Evolutionary conservation across 371 early-diverging fungal species (phyloP), one percentile per base, ranked within the genome.

Genomic region (Nematocida major): DNA sequence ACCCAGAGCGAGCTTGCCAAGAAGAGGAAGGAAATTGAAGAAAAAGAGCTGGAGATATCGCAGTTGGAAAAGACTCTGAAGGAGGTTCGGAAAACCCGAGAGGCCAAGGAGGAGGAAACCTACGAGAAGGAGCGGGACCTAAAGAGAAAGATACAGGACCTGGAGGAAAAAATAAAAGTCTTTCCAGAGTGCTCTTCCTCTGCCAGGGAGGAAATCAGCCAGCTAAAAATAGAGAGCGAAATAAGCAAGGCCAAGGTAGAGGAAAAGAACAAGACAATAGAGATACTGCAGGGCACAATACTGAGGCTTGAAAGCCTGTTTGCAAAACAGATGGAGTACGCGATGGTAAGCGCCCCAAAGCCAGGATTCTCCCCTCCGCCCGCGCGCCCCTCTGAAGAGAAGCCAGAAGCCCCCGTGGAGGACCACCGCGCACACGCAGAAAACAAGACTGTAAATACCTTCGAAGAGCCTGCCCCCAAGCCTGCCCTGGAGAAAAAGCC

Each of bases 241-340:
- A 73, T 73, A 49, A 61, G 76, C 1, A 73, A 73, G 32, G 76
- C 62, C 20, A 73, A 73, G 36, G 63, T 48, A 1, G 63, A 73
- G 54, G 76, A 73, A 36, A 73, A 73, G 36, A 42, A 63, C 28
- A 73, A 73, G 38, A 73, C 76, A 32, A 73, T 73, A 20, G 62
- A 32, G 20, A 73, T 73, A 40, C 65, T 73, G 30, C 76, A 73
- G 53, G 45, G 51, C 48, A 73, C 76, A 13, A 63, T 73, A 5
- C 48, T 48, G 15, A 34, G 62, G n/a, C 54, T 73, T 1, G 76
- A 73, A 36, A 28, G 45, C 22, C 30, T 73, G 11, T 59, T 73
- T 51, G 36, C 76, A 11, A 45, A 45, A 30, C 76, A 73, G 39
- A 61, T 69, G 59, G 43, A 59, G 42, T 69, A 61, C 7, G 32